Evolutionary conservation across 2,329 filamentous ascomycete genomes (phyloP).

Genomic region (Phaeosphaeriaceae sp.): DNA sequence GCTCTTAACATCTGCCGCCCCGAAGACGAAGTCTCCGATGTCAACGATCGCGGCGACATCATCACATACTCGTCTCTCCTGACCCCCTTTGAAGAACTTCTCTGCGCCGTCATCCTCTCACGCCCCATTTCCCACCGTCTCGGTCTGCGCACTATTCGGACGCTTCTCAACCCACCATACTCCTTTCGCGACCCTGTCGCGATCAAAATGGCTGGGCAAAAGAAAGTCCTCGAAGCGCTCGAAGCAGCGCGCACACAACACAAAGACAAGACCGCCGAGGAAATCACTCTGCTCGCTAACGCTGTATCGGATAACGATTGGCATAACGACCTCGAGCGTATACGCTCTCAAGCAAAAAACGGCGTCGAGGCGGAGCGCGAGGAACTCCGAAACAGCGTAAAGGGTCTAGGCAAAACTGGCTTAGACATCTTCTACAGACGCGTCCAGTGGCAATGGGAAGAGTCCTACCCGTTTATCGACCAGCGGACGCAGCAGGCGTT

Average conservation of each 20-base stretch:
- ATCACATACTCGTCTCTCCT: slow-evolving; percentile 44
- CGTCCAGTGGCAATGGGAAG: slow-evolving; percentile 51
- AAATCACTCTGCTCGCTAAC: slow-evolving; percentile 47
- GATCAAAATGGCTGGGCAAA: slow-evolving; percentile 46
- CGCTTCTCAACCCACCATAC: slow-evolving; percentile 55
- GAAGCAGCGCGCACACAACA: slow-evolving; percentile 55
- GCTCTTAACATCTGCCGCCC: slow-evolving; percentile 41
- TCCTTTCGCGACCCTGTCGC: slow-evolving; percentile 43
- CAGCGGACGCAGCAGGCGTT: slow-evolving; percentile 42
- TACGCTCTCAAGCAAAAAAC: slow-evolving; percentile 41
- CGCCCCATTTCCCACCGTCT: slow-evolving; percentile 55
- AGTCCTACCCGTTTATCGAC: slow-evolving; percentile 52
- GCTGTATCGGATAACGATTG: slow-evolving; percentile 40
- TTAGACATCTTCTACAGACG: slow-evolving; percentile 54
- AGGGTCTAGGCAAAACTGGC: slow-evolving; percentile 52
- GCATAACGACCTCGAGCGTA: slow-evolving; percentile 38
- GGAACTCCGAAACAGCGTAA: slow-evolving; percentile 46
- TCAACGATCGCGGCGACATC: slow-evolving; percentile 31
- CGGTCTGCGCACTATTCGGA: slow-evolving; percentile 54
- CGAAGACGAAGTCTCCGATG: slow-evolving; percentile 41
- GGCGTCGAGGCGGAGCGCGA: slow-evolving; percentile 33
- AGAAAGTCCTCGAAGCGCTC: slow-evolving; percentile 51
- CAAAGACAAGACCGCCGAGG: slow-evolving; percentile 55
- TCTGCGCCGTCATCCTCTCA: slow-evolving; percentile 54
- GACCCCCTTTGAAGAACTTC: slow-evolving; percentile 55